phyloP scores from a whole-genome alignment of 2,329 filamentous ascomycete species.

The Triangularia verruculosa region DNA sequence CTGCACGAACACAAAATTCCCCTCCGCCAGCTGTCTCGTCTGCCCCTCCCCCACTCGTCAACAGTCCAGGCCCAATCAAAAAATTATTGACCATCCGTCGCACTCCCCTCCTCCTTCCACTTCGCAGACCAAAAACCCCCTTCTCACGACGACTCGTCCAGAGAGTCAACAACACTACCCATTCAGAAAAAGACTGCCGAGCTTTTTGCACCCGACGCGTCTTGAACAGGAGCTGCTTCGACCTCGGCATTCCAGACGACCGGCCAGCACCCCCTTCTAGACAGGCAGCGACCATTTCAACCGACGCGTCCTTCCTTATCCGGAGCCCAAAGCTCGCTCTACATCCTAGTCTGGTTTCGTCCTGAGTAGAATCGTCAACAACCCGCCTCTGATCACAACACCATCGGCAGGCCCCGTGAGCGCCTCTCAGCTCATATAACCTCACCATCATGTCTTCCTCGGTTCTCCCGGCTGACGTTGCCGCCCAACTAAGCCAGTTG shows the following conservation, averaged over 20 bases:
- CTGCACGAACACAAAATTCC: conserved; percentile 10
- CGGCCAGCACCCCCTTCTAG: neutral
- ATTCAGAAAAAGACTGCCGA: neutral
- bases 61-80: conserved; percentile 24
- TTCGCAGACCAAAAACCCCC: conserved; percentile 11
- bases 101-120: conserved; percentile 18
- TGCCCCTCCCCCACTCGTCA: conserved; percentile 24
- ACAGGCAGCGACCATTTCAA: neutral
- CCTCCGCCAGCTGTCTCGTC: conserved; percentile 7
- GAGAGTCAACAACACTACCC: neutral
- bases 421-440: neutral
- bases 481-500: conserved; percentile 80
- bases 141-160: conserved; percentile 9
- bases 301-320: conserved; percentile 5
- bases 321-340: conserved; percentile 15
- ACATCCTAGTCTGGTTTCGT: conserved; percentile 10
- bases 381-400: conserved; percentile 5
- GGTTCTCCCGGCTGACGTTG: conserved; percentile 79
- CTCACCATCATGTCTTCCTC: conserved; percentile 71
- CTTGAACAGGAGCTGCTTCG: neutral
- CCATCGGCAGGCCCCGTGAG: neutral
- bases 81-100: conserved; percentile 25
- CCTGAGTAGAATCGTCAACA: conserved; percentile 19
- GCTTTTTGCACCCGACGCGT: neutral
- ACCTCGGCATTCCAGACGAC: neutral